Evolutionary conservation across 2,329 filamentous ascomycete species (phyloP).

Genomic region (Bipolaris victoriae): DNA sequence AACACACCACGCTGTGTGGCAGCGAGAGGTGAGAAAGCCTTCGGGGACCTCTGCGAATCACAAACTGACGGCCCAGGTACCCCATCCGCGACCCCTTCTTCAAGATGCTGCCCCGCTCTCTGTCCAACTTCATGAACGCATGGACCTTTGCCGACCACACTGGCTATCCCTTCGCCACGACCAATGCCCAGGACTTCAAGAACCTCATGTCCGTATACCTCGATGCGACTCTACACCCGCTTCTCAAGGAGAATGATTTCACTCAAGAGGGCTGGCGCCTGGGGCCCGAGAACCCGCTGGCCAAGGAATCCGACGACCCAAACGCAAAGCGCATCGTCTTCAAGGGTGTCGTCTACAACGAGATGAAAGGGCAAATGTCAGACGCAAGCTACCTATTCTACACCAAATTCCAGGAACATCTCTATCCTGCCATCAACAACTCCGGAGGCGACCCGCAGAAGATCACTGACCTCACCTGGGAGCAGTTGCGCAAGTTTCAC

Average conservation of each 20-base stretch:
- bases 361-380: conserved; percentile 99
- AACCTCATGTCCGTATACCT: conserved; percentile 97
- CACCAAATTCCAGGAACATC: conserved; percentile 91
- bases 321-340: conserved; percentile 78
- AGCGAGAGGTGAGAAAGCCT: conserved; percentile 75
- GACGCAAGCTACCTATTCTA: conserved; percentile 97
- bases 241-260: conserved; percentile 90
- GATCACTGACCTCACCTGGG: conserved; percentile 93
- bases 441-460: conserved; percentile 95
- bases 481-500: conserved; percentile 87
- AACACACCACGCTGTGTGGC: conserved; percentile 95
- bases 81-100: conserved; percentile 99
- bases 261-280: conserved; percentile 97
- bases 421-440: conserved; percentile 94
- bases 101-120: conserved; percentile 96
- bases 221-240: conserved; percentile 87
- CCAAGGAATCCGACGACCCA: conserved; percentile 51
- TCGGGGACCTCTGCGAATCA: no score
- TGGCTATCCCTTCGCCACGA: conserved; percentile 97
- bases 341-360: conserved; percentile 98
- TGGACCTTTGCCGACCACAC: conserved; percentile 97
- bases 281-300: conserved; percentile 82
- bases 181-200: conserved; percentile 91
- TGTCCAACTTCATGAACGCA: conserved; percentile 99
- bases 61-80: conserved; percentile 62